Evolutionary conservation across 306 rosid genomes (phyloP).

Genomic region (Bauhinia variegata): DNA sequence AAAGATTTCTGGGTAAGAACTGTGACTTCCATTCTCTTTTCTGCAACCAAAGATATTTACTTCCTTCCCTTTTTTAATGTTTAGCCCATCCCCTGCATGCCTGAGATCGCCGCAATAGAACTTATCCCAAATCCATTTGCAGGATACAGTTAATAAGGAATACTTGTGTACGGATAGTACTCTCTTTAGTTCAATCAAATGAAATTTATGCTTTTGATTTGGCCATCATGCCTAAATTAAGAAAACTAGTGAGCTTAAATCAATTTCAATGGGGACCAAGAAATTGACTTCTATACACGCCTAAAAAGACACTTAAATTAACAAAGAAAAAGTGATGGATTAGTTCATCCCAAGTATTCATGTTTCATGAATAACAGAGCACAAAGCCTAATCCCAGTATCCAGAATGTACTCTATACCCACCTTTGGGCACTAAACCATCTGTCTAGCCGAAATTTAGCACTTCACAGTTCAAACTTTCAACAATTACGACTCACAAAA

Average conservation of each 20-base stretch:
- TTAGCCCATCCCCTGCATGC: constrained; percentile 57
- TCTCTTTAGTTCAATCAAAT: too few relatives aligned
- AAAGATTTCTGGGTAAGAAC: constrained; percentile 17
- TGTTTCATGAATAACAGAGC: too few relatives aligned
- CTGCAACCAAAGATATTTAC: constrained; percentile 36
- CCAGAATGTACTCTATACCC: neutral
- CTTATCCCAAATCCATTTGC: constrained; percentile 44
- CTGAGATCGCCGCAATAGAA: constrained; percentile 29
- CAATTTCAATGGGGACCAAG: constrained; percentile 31
- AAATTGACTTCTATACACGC: constrained; percentile 4
- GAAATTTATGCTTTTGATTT: too few relatives aligned
- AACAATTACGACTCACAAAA: constrained; percentile 28
- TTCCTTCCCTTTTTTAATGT: constrained; percentile 47
- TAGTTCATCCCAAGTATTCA: too few relatives aligned
- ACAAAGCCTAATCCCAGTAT: constrained; percentile 2
- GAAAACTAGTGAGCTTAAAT: constrained; percentile 31
- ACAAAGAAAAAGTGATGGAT: too few relatives aligned
- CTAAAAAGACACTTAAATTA: constrained; percentile 23
- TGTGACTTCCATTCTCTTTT: constrained; percentile 54
- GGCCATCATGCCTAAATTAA: constrained; percentile 23
- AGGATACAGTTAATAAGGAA: constrained; percentile 10
- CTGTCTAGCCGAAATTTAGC: constrained; percentile 3
- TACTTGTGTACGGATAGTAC: constrained; percentile 52
- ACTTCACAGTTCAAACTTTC: constrained; percentile 28
- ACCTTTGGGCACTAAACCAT: constrained; percentile 22